phyloP scores from a whole-genome alignment of 208 protist genomes.

The Trypanosoma brucei region DNA sequence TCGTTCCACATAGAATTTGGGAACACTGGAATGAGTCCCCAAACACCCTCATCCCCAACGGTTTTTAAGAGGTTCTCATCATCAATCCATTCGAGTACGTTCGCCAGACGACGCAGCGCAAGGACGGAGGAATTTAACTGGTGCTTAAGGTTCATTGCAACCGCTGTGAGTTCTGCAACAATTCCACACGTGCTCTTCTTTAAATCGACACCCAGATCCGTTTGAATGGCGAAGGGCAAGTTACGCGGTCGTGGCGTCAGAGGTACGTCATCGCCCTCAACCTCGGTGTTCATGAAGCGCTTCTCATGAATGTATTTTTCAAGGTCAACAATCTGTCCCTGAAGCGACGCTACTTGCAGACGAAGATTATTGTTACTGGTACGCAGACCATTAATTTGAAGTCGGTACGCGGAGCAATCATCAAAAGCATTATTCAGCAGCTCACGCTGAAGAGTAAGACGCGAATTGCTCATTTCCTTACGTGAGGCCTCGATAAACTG shows the following conservation, averaged over 20 bases:
- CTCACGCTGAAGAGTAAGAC: conserved; percentile 60
- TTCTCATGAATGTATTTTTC: conserved; percentile 72
- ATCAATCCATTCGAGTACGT: conserved; percentile 47
- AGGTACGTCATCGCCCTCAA: conserved; percentile 7
- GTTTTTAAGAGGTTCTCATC: conserved; percentile 42
- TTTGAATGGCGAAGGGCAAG: conserved; percentile 64
- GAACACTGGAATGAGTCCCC: conserved; percentile 50
- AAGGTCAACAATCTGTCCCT: conserved; percentile 43
- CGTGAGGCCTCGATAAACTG: conserved; percentile 56
- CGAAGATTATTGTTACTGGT: conserved; percentile 43
- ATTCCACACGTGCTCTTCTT: conserved; percentile 56
- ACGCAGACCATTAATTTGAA: conserved; percentile 52
- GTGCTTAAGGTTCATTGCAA: conserved; percentile 75
- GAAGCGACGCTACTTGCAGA: conserved; percentile 30
- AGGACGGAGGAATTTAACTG: conserved; percentile 68
- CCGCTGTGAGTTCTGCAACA: conserved; percentile 49
- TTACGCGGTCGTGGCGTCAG: conserved; percentile 66
- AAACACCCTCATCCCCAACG: conserved; percentile 25
- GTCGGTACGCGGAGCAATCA: conserved; percentile 57
- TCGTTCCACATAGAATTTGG: conserved; percentile 32
- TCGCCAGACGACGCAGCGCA: conserved; percentile 45
- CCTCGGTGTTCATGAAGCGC: conserved; percentile 30
- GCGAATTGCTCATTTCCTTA: conserved; percentile 48
- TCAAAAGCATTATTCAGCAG: conserved; percentile 69
- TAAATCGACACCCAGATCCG: conserved; percentile 70